Conservation (phyloP, 2,329 filamentous ascomycete species). For the Corniculantispora saksenae region DNA sequence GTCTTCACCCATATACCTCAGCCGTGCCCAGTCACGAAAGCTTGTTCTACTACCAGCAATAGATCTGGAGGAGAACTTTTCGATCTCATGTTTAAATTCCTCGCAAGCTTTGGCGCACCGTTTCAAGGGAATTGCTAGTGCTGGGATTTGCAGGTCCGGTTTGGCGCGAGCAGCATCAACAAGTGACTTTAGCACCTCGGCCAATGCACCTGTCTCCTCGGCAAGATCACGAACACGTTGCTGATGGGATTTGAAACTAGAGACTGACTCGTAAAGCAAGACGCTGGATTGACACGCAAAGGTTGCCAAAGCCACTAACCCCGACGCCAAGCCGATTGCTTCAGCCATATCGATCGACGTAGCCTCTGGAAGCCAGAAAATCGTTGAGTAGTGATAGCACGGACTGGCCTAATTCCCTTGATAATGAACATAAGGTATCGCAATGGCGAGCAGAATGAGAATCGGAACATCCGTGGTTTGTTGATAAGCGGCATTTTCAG, state of each 20-base stretch:
- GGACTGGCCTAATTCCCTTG: background rate
- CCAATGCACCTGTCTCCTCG: constrained; percentile 41
- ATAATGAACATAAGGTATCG: background rate
- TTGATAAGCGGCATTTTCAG: background rate
- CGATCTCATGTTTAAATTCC: constrained; percentile 42
- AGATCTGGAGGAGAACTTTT: constrained; percentile 33
- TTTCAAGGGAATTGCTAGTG: constrained; percentile 35
- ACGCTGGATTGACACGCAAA: constrained; percentile 42
- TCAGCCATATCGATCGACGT: constrained; percentile 42
- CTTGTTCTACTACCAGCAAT: constrained; percentile 30
- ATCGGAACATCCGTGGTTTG: too few species aligned
- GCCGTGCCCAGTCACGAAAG: constrained; percentile 47
- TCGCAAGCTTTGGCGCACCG: constrained; percentile 44
- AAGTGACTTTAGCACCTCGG: constrained; percentile 35
- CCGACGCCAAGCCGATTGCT: constrained; percentile 65
- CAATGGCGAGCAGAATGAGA: background rate
- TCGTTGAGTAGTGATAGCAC: background rate
- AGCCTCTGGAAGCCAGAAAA: background rate
- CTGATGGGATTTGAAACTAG: constrained; percentile 34
- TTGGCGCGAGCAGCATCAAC: constrained; percentile 27
- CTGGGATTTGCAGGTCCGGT: constrained; percentile 23
- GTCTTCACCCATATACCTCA: constrained; percentile 46
- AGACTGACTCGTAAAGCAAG: constrained; percentile 38
- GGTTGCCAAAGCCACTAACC: constrained; percentile 36
- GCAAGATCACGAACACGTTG: constrained; percentile 40